A percentile compares a stretch with the other conserved stretches of the same genome.
Conservation (phyloP, 2,329 filamentous ascomycete species). For the Trichophyton schoenleinii region DNA sequence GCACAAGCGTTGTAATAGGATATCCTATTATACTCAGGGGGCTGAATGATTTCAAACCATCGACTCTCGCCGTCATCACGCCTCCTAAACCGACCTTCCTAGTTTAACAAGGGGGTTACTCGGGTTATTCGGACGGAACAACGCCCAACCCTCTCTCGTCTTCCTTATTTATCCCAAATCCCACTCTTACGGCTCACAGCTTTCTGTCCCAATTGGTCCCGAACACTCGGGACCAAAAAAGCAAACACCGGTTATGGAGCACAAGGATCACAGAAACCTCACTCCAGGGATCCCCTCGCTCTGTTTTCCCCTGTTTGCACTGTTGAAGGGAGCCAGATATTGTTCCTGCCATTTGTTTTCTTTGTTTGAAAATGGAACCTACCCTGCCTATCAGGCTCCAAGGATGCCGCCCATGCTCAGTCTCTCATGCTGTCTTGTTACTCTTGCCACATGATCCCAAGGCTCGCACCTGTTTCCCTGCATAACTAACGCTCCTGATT, state of each 20-base stretch:
- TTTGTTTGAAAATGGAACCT: neutral
- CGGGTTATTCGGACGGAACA: neutral
- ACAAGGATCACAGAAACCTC: neutral
- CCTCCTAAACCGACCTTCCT: neutral
- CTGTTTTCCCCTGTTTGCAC: conserved; percentile 1
- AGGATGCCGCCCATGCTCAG: conserved; percentile 1
- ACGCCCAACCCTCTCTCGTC: neutral
- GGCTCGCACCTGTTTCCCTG: neutral
- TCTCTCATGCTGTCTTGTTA: neutral
- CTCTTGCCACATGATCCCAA: neutral
- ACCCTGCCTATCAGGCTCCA: neutral
- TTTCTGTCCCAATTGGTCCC: neutral
- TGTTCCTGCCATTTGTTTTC: neutral
- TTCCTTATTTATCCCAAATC: neutral
- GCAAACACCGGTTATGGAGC: neutral
- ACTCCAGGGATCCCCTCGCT: neutral
- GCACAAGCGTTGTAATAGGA: neutral
- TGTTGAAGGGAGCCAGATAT: neutral
- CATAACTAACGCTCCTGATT: neutral
- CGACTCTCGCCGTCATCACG: neutral
- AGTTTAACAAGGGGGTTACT: neutral
- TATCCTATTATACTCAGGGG: neutral
- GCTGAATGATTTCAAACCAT: neutral
- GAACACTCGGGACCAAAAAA: neutral
- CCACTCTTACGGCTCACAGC: neutral